Base-by-base conservation (phyloP, 202 grass and related monocot genomes). In the Saccharum hybrid region DNA sequence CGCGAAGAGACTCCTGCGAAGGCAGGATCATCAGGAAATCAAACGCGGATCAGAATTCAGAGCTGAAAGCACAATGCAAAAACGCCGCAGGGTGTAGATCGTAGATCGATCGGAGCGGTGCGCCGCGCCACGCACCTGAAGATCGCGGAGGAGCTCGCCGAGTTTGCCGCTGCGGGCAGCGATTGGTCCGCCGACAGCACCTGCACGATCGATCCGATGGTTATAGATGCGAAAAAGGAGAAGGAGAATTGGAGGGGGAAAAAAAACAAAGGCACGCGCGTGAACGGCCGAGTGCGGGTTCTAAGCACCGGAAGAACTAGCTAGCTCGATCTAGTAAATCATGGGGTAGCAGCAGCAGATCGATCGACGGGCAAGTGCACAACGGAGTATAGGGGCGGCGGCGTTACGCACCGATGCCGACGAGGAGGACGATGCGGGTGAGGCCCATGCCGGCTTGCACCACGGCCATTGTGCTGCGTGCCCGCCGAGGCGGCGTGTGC, bases 371-470 rank as follows among this genome's bases (percentile, higher is more conserved):
- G 66, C 18, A 2, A 57, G 52, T n/a, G 36, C 18, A 4, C 18
- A 11, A 21, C 9, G 36, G 18, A 21, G 23, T 7, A n/a, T 9
- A 31, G 11, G 22, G 39, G n/a, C 4, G 15, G 19, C 52, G 65
- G 36, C 13, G 37, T 39, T 77, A 77, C 85, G 22, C 43, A 87
- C 94, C 89, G 61, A 66, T 59, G 42, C 87, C 83, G 76, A 80
- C 4, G 42, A 90, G 74, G 51, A 91, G 9, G 61, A 83, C 79
- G 51, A 61, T 1, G 60, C 74, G 82, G 71, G 21, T 59, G 18
- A 97, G 23, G 1, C 79, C 79, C 71, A 92, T 86, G n/a, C 82
- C 82, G 7, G 30, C 62, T 49, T 90, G 91, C 63, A 16, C 86
- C 84, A 91, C 51, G 82, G 89, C 89, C 91, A 93, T 91, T 46